Evolutionary conservation across 352 stramenopile species (phyloP).

Genomic region (Halophytophthora polymorphica): DNA sequence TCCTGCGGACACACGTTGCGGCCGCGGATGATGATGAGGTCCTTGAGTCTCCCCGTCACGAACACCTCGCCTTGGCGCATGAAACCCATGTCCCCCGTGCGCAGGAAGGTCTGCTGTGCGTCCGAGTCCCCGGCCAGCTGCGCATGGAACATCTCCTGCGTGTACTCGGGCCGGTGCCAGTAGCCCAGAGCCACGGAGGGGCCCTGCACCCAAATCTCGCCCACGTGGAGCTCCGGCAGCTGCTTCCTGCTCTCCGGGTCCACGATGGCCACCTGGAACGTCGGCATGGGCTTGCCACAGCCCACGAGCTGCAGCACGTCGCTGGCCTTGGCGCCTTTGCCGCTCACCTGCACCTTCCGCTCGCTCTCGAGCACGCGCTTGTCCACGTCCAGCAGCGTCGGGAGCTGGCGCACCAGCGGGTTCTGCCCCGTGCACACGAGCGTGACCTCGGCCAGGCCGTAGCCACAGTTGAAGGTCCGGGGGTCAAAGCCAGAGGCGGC

Average conservation of each 20-base stretch:
- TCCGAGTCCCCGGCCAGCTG: slow-evolving; percentile 43
- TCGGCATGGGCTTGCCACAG: slow-evolving; percentile 79
- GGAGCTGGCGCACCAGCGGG: slow-evolving; percentile 38
- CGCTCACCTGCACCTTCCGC: slow-evolving; percentile 34
- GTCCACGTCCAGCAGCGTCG: slow-evolving; percentile 61
- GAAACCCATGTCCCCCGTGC: slow-evolving; percentile 80
- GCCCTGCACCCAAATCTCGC: slow-evolving; percentile 94
- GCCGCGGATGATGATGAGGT: slow-evolving; percentile 83
- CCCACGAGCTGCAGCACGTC: slow-evolving; percentile 65
- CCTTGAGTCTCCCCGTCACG: slow-evolving; percentile 72
- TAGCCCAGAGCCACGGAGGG: slow-evolving; percentile 69
- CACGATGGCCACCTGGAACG: slow-evolving; percentile 66
- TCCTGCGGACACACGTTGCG: slow-evolving; percentile 79
- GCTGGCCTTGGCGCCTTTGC: slow-evolving; percentile 17
- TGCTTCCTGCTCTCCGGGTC: slow-evolving; percentile 52
- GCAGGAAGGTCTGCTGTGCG: slow-evolving; percentile 36
- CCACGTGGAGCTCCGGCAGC: slow-evolving; percentile 56
- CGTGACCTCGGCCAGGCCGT: slow-evolving; percentile 80
- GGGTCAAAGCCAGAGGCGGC: slow-evolving; percentile 51
- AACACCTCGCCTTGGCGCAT: slow-evolving; percentile 65
- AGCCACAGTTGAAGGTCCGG: slow-evolving; percentile 79
- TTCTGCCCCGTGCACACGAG: slow-evolving; percentile 76
- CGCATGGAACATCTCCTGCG: slow-evolving; percentile 66
- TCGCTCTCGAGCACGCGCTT: slow-evolving; percentile 64
- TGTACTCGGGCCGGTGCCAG: slow-evolving; percentile 69